Percentiles rank a stretch among this genome's conserved stretches.
phyloP scores from a whole-genome alignment of 768 basidiomycete species.

The Hebeloma cylindrosporum region DNA sequence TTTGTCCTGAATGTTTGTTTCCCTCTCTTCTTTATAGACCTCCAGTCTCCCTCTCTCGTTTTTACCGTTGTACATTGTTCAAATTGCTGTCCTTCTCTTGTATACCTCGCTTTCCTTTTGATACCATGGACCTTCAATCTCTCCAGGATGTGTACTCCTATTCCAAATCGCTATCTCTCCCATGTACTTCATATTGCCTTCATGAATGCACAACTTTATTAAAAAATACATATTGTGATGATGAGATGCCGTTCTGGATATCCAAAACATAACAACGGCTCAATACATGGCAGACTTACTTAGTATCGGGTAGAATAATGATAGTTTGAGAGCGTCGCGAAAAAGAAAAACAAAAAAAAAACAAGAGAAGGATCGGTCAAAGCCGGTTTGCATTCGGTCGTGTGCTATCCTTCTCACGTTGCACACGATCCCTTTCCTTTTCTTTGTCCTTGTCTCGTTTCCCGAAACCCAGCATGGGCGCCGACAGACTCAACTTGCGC shows the following conservation, averaged over 20 bases:
- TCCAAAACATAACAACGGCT: too few species aligned
- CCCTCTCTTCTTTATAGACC: not conserved
- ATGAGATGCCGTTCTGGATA: too few species aligned
- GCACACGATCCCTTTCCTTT: too few species aligned
- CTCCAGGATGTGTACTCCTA: not conserved
- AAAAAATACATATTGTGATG: too few species aligned
- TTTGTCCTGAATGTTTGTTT: not conserved
- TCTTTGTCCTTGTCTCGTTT: constrained; percentile 56
- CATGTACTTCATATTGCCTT: too few species aligned
- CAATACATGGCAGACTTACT: too few species aligned
- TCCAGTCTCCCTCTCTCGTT: not conserved
- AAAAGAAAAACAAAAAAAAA: too few species aligned
- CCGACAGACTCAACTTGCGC: constrained; percentile 69
- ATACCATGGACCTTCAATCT: not conserved
- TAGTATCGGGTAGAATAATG: constrained; percentile 11
- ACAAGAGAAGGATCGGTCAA: constrained; percentile 13
- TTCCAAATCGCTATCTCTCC: not conserved
- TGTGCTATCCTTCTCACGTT: constrained; percentile 25
- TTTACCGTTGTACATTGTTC: not conserved
- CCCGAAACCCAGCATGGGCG: constrained; percentile 59
- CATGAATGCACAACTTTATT: too few species aligned
- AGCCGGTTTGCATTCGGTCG: constrained; percentile 18
- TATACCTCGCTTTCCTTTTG: not conserved
- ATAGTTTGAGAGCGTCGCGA: too few species aligned
- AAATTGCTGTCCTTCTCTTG: not conserved